phyloP scores from a whole-genome alignment of 2,329 filamentous ascomycete genomes.

The Lachnellula cervina region DNA sequence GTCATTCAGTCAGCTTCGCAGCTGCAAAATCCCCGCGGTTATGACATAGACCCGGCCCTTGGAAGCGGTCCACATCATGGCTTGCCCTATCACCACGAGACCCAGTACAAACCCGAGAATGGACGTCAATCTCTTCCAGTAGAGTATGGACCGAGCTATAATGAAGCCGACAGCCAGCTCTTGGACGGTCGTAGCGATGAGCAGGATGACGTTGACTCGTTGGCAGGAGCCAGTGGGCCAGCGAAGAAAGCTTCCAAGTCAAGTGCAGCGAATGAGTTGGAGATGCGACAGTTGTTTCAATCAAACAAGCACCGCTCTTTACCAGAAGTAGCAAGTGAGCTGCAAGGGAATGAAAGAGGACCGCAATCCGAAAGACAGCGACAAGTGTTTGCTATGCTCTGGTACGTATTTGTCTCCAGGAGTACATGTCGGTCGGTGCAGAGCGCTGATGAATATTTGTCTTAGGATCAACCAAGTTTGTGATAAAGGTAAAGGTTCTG shows the following conservation, averaged over 20 bases:
- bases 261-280: constrained; percentile 74
- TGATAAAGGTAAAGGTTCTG: constrained; percentile 72
- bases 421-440: background rate
- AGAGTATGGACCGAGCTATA: constrained; percentile 53
- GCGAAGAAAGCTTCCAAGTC: constrained; percentile 58
- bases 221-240: constrained; percentile 40
- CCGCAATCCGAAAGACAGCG: constrained; percentile 78
- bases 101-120: constrained; percentile 31
- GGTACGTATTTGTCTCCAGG: constrained; percentile 47
- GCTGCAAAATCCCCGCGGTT: constrained; percentile 47
- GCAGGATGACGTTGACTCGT: constrained; percentile 51
- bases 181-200: constrained; percentile 51
- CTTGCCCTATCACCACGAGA: constrained; percentile 41
- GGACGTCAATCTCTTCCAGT: constrained; percentile 48
- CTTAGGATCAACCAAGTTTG: constrained; percentile 69
- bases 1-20: constrained; percentile 54
- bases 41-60: constrained; percentile 46
- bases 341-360: constrained; percentile 74
- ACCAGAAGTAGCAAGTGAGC: constrained; percentile 67
- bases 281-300: constrained; percentile 71
- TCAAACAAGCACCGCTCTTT: constrained; percentile 63
- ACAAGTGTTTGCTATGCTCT: constrained; percentile 85
- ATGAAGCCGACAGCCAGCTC: constrained; percentile 55
- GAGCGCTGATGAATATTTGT: background rate
- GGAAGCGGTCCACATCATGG: constrained; percentile 42